Evolutionary conservation across 768 basidiomycete genomes (phyloP), one percentile per base, ranked within the genome.

Genomic region (Hygrocybe coccinea): DNA sequence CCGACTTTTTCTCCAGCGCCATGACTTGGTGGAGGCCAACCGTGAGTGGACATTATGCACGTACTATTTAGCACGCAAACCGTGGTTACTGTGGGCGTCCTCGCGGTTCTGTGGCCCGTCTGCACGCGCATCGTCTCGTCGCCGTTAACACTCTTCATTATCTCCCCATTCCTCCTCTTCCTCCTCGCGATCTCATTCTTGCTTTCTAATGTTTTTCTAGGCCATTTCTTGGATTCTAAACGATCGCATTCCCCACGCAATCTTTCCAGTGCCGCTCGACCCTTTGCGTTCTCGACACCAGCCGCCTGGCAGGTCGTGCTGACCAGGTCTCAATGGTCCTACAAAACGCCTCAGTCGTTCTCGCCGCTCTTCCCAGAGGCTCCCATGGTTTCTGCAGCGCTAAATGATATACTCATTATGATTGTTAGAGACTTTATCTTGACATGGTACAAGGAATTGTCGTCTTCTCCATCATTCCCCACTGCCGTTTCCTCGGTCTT

Each of bases 261-360:
- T 41, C 73, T 85, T n/a, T 69, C 71, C 9, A 71, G 74, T 55
- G 83, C 86, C 0, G 85, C 90, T 15, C 81, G 83, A 35, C 90
- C 90, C 0, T 77, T 94, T 47, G 80, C 83, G 2, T 95, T 97
- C 74, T 91, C 91, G 3, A 92, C 92, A 2, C 91, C 92, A 22
- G 91, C 94, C 55, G 94, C 93, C 33, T 97, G 94, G 94, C 90
- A 94, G 64, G 92, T 87, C 0, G 88, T 91, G 46, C 76, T 90
- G 50, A 92, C 83, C 44, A 84, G 93, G 33, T 90, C 90, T n/a
- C 84, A 88, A 68, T 95, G 93, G 94, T 89, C 89, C 2, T 83
- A 86, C 60, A 82, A 77, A 55, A 73, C 83, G 3, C 83, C 86
- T 0, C 84, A 85, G 63, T 74, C 82, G n/a, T 75, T 87, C 17